Evolutionary conservation across 768 basidiomycete genomes (phyloP).

Genomic region (Porphyrellus cyaneotinctus): DNA sequence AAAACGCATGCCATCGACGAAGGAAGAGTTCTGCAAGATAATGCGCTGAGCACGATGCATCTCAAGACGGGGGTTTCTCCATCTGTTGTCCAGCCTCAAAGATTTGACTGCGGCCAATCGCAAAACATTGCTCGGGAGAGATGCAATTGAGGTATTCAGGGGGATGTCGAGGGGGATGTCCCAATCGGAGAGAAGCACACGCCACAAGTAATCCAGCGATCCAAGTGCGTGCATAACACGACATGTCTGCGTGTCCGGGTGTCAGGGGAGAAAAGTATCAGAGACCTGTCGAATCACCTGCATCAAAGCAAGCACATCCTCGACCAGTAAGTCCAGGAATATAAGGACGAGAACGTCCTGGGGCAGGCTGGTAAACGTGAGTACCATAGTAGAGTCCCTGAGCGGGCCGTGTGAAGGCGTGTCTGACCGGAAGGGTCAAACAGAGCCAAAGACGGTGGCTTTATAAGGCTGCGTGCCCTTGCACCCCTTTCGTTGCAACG

Average conservation of each 20-base stretch:
- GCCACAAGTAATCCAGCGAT: conserved; percentile 54
- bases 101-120: conserved; percentile 41
- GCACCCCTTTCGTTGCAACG: conserved; percentile 30
- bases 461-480: conserved; percentile 23
- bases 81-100: conserved; percentile 48
- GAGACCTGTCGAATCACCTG: conserved; percentile 36
- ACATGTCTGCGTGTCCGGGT: conserved; percentile 48
- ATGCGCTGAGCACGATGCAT: conserved; percentile 39
- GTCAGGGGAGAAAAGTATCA: conserved; percentile 4
- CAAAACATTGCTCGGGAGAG: conserved; percentile 39
- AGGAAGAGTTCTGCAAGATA: conserved; percentile 30
- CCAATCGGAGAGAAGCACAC: conserved; percentile 32
- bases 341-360: conserved; percentile 44
- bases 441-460: conserved; percentile 28
- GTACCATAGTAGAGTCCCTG: no score
- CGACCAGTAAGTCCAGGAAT: conserved; percentile 29
- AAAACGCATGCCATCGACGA: conserved; percentile 44
- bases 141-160: conserved; percentile 25
- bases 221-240: conserved; percentile 55
- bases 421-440: conserved; percentile 13
- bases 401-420: conserved; percentile 1
- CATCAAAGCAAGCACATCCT: conserved; percentile 45
- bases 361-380: conserved; percentile 34
- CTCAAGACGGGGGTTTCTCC: conserved; percentile 37
- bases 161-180: conserved; percentile 43